These are phyloP conservation scores for Diaporthe ilicicola DNA, from an alignment of 2,329 filamentous ascomycete species.

Conservation along the genomic window DNA sequence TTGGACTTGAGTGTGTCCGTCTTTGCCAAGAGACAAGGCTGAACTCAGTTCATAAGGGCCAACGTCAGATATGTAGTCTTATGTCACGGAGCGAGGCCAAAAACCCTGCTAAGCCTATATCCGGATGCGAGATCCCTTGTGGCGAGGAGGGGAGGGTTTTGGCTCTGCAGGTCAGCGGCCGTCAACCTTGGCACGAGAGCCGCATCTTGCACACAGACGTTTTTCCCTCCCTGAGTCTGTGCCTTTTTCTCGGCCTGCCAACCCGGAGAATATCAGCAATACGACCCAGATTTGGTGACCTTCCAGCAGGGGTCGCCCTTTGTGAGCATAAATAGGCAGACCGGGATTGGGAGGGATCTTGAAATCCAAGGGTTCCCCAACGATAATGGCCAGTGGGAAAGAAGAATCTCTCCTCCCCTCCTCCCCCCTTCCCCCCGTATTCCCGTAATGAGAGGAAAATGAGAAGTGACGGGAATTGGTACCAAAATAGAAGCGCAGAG, in stretches of 20 bases:
- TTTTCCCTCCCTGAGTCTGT: slow-evolving; percentile 4
- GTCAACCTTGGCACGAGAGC: slow-evolving; percentile 11
- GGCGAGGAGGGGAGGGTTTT: neutral
- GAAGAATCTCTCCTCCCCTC: neutral
- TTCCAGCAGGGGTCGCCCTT: slow-evolving; percentile 6
- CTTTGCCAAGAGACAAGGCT: slow-evolving; percentile 17
- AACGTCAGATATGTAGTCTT: slow-evolving; percentile 11
- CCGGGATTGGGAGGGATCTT: neutral
- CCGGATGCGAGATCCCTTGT: slow-evolving; percentile 8
- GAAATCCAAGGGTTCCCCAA: neutral
- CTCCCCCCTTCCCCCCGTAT: neutral
- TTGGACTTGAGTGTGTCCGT: neutral
- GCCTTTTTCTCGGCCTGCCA: slow-evolving; percentile 11
- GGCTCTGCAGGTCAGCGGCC: neutral
- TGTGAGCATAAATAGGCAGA: neutral
- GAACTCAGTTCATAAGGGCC: neutral
- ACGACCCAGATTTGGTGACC: slow-evolving; percentile 3
- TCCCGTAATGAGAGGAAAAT: slow-evolving; percentile 19
- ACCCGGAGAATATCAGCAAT: slow-evolving; percentile 24
- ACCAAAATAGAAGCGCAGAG: slow-evolving; percentile 25
- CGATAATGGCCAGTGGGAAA: neutral
- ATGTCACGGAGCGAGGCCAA: neutral
- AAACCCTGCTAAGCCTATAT: neutral
- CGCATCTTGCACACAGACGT: slow-evolving; percentile 28
- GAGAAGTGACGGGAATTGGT: neutral